A percentile compares a stretch with the other conserved stretches of the same genome.
Evolutionary conservation across 176 grass and related monocot genomes (phyloP).

Genomic region (Oryza australiensis): DNA sequence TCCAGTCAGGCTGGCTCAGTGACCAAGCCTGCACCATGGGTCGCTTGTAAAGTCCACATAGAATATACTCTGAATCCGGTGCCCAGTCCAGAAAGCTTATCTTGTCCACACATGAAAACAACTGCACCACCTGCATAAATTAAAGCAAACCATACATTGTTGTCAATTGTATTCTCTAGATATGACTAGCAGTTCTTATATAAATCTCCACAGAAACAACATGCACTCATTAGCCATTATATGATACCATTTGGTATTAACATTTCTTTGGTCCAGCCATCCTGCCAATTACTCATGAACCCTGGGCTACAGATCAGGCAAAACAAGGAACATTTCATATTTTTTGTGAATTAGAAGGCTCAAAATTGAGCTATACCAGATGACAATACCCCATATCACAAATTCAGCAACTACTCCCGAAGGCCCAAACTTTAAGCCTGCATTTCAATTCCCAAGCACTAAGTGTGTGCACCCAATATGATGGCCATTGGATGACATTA

Average conservation of each 20-base stretch:
- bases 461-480: neutral
- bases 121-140: conserved; percentile 72
- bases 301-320: neutral
- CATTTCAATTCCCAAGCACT: neutral
- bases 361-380: conserved; percentile 15
- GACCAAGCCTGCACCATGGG: conserved; percentile 97
- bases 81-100: conserved; percentile 97
- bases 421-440: conserved; percentile 18
- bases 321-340: neutral
- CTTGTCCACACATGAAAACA: conserved; percentile 95
- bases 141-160: conserved; percentile 20
- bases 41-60: conserved; percentile 90
- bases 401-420: conserved; percentile 17
- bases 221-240: neutral
- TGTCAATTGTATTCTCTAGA: neutral
- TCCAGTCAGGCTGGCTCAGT: conserved; percentile 88
- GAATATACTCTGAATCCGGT: conserved; percentile 83
- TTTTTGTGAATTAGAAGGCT: neutral
- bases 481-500: neutral
- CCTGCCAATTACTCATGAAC: neutral
- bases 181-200: conserved; percentile 17
- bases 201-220: neutral
- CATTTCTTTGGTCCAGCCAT: neutral
- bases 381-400: conserved; percentile 9
- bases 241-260: neutral